These are phyloP conservation scores for Hypoxylon sp. DNA, from an alignment of 2,329 filamentous ascomycete genomes.

Conservation along the genomic window DNA sequence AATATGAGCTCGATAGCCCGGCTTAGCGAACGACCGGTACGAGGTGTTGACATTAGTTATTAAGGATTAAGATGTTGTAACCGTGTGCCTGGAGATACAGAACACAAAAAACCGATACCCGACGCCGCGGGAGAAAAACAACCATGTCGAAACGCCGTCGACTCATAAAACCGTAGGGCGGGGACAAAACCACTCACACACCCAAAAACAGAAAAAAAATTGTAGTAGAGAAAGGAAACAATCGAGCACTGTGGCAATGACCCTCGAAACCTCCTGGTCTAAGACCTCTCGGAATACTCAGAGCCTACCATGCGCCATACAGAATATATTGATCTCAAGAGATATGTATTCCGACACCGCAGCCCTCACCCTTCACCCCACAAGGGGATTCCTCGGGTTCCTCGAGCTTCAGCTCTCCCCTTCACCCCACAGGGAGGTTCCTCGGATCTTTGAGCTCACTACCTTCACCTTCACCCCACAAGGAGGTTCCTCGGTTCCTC, in stretches of 20 bases:
- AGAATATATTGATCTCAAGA: slow-evolving; percentile 29
- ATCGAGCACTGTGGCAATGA: slow-evolving; percentile 29
- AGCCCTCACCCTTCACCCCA: slow-evolving; percentile 13
- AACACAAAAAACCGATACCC: not conserved
- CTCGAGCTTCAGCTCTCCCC: slow-evolving; percentile 26
- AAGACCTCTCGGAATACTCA: slow-evolving; percentile 46
- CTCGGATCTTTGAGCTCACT: slow-evolving; percentile 19
- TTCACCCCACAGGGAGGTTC: slow-evolving; percentile 36
- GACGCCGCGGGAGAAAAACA: slow-evolving; percentile 11
- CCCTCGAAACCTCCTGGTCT: slow-evolving; percentile 46
- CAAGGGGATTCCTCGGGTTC: slow-evolving; percentile 2
- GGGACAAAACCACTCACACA: slow-evolving; percentile 31
- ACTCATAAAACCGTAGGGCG: slow-evolving; percentile 17
- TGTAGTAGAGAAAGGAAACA: slow-evolving; percentile 12
- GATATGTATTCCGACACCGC: slow-evolving; percentile 43
- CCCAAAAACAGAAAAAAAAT: not conserved
- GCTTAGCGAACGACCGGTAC: too few species aligned
- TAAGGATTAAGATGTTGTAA: too few species aligned
- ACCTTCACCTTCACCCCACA: slow-evolving; percentile 13
- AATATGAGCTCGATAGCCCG: not conserved
- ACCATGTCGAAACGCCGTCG: slow-evolving; percentile 31
- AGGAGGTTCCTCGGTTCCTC: slow-evolving; percentile 17
- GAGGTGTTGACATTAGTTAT: too few species aligned
- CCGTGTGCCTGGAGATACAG: not conserved
- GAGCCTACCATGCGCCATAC: slow-evolving; percentile 44